Base-by-base conservation (phyloP, 2,329 filamentous ascomycete species). In the Fusarium coicis region DNA sequence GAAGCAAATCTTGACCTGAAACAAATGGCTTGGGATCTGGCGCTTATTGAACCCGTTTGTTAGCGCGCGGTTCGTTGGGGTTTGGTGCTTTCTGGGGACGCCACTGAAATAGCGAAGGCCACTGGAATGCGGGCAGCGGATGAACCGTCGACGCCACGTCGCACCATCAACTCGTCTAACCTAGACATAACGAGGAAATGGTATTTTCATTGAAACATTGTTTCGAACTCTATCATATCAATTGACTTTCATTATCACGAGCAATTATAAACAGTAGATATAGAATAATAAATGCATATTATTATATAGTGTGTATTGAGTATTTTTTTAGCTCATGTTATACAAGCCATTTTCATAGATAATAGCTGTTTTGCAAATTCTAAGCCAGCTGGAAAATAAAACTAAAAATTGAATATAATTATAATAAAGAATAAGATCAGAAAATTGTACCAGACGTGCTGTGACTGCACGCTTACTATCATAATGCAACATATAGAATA, bases 31-130 rank as follows among this genome's bases (percentile, higher is more conserved):
- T 64, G 26, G 36, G 26, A 30, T 47, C 50, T 53, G 65, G 66
- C 65, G 66, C 66, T 69, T 69, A 53, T 28, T 7, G 4, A 50
- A 19, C 39, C 34, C 44, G n/a, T 53, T 37, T 55, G 39, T 69
- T 69, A 64, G 65, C 66, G 66, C 66, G 66, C 66, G 66, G 66
- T 69, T 69, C 65, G 10, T 53, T 47, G 40, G 46, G n/a, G 40
- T 15, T 39, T 23, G 28, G 26, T 47, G 42, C 39, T 18, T 49
- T 57, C 34, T 30, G 19, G 18, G 23, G 30, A 42, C 56, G 66
- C 65, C 30, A 68, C 62, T 19, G 18, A 32, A 32, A 32, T 14
- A 14, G 12, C 32, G 32, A 11, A 15, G 40, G 23, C 44, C 44
- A 47, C 9, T 56, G 39, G 39, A 50, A 50, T 50, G 47, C 21